Evolutionary conservation across 495 filamentous ascomycete species (phyloP).

Genomic region (Lasiosphaeria hispida): DNA sequence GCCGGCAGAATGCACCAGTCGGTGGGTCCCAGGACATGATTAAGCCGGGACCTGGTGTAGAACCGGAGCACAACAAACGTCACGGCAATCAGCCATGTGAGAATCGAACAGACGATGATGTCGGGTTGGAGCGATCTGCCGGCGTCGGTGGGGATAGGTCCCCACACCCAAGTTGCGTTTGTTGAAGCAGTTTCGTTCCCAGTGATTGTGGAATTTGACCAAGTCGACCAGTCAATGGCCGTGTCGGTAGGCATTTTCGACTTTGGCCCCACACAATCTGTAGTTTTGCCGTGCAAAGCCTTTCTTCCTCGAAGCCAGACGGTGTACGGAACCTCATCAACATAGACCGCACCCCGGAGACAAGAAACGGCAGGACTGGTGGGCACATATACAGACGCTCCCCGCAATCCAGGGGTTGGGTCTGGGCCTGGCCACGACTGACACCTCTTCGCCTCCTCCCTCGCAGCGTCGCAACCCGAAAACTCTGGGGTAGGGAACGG

Average conservation of each 20-base stretch:
- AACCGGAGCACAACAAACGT: constrained; percentile 30
- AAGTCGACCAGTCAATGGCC: too few species aligned
- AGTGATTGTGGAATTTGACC: constrained; percentile 9
- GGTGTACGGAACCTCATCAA: background rate
- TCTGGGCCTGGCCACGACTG: background rate
- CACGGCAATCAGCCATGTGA: constrained; percentile 27
- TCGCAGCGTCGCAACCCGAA: constrained; percentile 15
- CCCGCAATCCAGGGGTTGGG: background rate
- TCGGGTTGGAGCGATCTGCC: constrained; percentile 26
- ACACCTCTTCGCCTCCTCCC: background rate
- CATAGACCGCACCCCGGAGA: background rate
- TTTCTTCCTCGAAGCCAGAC: background rate
- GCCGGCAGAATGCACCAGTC: constrained; percentile 32
- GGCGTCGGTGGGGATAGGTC: constrained; percentile 15
- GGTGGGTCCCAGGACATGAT: constrained; percentile 23
- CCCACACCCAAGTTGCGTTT: constrained; percentile 4
- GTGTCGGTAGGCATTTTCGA: background rate
- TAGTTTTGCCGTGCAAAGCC: background rate
- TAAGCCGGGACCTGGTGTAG: constrained; percentile 29
- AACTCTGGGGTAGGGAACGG: constrained; percentile 11
- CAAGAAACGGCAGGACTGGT: background rate
- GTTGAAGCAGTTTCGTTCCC: constrained; percentile 6
- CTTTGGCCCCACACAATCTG: background rate
- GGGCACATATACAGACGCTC: constrained; percentile 4
- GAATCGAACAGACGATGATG: constrained; percentile 26